Conservation (phyloP, 164 flowering plant species). For the Chimonanthus salicifolius region DNA sequence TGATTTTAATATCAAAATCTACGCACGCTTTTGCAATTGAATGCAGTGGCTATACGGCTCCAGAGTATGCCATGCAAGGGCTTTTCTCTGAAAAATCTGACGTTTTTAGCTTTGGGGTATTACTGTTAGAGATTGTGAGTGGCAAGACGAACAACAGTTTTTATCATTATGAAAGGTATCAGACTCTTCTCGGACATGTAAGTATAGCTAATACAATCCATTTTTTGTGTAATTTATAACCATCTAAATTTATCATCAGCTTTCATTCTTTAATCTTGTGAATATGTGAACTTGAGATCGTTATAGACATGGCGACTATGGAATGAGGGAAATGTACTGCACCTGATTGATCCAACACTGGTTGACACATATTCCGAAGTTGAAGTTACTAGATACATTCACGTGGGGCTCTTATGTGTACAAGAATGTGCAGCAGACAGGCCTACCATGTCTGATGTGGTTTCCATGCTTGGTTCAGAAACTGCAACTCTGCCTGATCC, state of each 20-base stretch:
- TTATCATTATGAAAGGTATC: slow-evolving; percentile 17
- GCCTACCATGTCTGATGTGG: slow-evolving; percentile 6
- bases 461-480: slow-evolving; percentile 2
- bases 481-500: neutral
- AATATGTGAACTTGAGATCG: neutral
- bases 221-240: no score
- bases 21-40: no score
- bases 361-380: neutral
- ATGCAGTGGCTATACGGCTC: no score
- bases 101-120: slow-evolving; percentile 53
- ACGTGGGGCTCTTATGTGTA: slow-evolving; percentile 11
- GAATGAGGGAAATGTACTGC: slow-evolving; percentile 7
- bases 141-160: slow-evolving; percentile 41
- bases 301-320: slow-evolving; percentile 12
- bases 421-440: slow-evolving; percentile 7
- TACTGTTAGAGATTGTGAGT: slow-evolving; percentile 45
- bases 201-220: slow-evolving; percentile 7
- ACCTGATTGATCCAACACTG: slow-evolving; percentile 9
- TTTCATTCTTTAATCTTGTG: neutral
- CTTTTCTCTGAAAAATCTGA: slow-evolving; percentile 46
- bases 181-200: slow-evolving; percentile 49
- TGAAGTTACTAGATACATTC: slow-evolving; percentile 9
- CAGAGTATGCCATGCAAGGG: slow-evolving; percentile 31
- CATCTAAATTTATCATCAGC: neutral
- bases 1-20: no score